Conservation (phyloP, 2,329 filamentous ascomycete species). For the Fusarium luffae region DNA sequence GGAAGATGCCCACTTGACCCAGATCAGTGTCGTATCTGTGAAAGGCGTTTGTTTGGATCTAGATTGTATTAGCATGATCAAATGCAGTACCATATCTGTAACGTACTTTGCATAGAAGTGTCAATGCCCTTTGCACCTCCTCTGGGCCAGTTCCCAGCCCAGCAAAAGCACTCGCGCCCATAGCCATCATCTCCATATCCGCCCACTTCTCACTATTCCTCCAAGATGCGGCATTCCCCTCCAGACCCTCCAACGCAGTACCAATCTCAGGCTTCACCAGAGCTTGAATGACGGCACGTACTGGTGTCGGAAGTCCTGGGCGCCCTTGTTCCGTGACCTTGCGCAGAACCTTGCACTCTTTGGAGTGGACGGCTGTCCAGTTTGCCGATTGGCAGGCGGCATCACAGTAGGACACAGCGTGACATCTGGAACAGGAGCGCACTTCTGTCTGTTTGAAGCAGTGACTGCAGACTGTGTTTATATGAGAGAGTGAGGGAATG, state of each 20-base stretch:
- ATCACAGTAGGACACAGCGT: slow-evolving; percentile 65
- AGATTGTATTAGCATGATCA: neutral
- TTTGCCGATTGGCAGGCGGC: slow-evolving; percentile 63
- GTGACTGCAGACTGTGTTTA: slow-evolving; percentile 59
- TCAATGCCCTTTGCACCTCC: slow-evolving; percentile 55
- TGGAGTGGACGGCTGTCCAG: slow-evolving; percentile 64
- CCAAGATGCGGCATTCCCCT: slow-evolving; percentile 59
- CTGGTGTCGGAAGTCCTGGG: slow-evolving; percentile 62
- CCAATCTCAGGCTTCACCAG: slow-evolving; percentile 55
- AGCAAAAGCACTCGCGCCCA: slow-evolving; percentile 55
- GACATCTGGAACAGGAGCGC: slow-evolving; percentile 64
- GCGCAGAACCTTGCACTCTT: slow-evolving; percentile 63
- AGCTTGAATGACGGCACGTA: slow-evolving; percentile 64
- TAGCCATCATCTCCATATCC: slow-evolving; percentile 63
- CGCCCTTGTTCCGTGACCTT: slow-evolving; percentile 43
- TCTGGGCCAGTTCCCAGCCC: slow-evolving; percentile 52
- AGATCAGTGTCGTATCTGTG: slow-evolving; percentile 65
- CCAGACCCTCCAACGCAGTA: slow-evolving; percentile 53
- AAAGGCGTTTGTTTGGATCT: slow-evolving; percentile 73
- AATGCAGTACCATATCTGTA: neutral
- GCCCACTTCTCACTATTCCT: slow-evolving; percentile 53
- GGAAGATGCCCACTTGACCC: slow-evolving; percentile 64
- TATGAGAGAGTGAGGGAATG: slow-evolving; percentile 58
- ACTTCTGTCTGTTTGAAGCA: slow-evolving; percentile 54
- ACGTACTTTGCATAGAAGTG: slow-evolving; percentile 66